A percentile compares a stretch with the other conserved stretches of the same genome.
Evolutionary conservation across 2,329 filamentous ascomycete species (phyloP).

Genomic region (Clarireedia monteithiana): DNA sequence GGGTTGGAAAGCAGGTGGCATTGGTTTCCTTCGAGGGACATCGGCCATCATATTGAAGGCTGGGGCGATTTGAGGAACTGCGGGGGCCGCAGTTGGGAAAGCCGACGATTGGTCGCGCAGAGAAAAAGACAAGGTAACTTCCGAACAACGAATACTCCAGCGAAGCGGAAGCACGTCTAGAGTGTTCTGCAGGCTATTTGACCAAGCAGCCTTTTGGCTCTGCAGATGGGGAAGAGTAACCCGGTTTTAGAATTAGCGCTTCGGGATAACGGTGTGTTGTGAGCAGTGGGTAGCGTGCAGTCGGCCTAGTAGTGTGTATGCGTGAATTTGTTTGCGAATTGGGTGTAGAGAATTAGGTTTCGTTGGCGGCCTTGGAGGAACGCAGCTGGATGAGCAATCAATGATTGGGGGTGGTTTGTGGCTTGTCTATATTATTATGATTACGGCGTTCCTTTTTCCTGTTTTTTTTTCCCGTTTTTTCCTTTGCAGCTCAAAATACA

Average conservation of each 20-base stretch:
- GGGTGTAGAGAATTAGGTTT: not conserved
- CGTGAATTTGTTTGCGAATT: not conserved
- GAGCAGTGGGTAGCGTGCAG: too few species aligned
- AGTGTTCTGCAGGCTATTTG: not conserved
- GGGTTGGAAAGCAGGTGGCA: constrained; percentile 22
- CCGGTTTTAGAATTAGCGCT: not conserved
- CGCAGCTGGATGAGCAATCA: too few species aligned
- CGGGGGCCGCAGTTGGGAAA: not conserved
- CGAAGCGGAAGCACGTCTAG: constrained; percentile 1
- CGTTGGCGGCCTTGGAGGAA: not conserved
- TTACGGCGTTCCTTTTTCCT: too few species aligned
- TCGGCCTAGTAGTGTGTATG: not conserved
- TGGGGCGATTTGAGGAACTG: not conserved
- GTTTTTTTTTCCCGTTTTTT: too few species aligned
- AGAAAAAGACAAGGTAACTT: not conserved
- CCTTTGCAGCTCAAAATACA: too few species aligned
- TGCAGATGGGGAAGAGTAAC: not conserved
- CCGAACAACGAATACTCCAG: constrained; percentile 2
- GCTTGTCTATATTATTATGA: too few species aligned
- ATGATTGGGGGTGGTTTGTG: too few species aligned
- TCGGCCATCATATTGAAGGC: constrained; percentile 24
- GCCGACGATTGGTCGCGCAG: not conserved
- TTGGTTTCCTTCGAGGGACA: constrained; percentile 25
- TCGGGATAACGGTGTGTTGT: too few species aligned
- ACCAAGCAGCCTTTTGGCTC: not conserved